Conservation (phyloP, 2,329 filamentous ascomycete genomes). For the Venturia oleaginea region DNA sequence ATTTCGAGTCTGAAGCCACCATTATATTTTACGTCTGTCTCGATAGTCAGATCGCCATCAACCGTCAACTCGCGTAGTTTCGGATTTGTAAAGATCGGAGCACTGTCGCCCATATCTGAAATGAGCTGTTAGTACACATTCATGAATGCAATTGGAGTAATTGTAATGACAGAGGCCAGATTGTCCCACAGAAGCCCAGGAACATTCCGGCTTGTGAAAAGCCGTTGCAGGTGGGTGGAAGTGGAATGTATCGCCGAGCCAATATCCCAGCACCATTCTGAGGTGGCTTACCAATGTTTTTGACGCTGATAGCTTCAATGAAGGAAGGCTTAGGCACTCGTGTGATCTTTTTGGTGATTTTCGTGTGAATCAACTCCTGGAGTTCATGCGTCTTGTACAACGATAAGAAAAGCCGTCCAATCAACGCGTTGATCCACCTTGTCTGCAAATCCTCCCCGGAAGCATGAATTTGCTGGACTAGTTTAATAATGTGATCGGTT, state of each 20-base stretch:
- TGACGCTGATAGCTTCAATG: constrained; percentile 74
- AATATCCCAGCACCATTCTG: not conserved
- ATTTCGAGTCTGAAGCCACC: constrained; percentile 87
- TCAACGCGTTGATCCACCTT: constrained; percentile 84
- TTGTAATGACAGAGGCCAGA: not conserved
- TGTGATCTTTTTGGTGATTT: constrained; percentile 93
- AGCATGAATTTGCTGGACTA: constrained; percentile 85
- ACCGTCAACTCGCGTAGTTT: constrained; percentile 81
- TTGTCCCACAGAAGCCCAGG: not conserved
- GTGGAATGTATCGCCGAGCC: not conserved
- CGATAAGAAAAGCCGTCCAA: constrained; percentile 80
- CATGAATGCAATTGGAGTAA: not conserved
- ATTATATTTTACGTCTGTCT: constrained; percentile 79
- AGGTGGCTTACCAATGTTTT: constrained; percentile 46
- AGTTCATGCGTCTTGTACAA: constrained; percentile 78
- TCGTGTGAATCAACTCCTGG: constrained; percentile 68
- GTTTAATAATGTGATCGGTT: constrained; percentile 73
- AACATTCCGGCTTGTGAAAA: not conserved
- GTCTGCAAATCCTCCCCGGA: constrained; percentile 86
- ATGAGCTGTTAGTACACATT: not conserved
- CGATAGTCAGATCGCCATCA: constrained; percentile 79
- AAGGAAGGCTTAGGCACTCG: constrained; percentile 88
- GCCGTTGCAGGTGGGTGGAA: not conserved
- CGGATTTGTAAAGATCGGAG: constrained; percentile 82
- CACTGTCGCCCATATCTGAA: constrained; percentile 67